Evolutionary conservation across 768 basidiomycete species (phyloP).

Genomic region (Lyophyllum atratum): DNA sequence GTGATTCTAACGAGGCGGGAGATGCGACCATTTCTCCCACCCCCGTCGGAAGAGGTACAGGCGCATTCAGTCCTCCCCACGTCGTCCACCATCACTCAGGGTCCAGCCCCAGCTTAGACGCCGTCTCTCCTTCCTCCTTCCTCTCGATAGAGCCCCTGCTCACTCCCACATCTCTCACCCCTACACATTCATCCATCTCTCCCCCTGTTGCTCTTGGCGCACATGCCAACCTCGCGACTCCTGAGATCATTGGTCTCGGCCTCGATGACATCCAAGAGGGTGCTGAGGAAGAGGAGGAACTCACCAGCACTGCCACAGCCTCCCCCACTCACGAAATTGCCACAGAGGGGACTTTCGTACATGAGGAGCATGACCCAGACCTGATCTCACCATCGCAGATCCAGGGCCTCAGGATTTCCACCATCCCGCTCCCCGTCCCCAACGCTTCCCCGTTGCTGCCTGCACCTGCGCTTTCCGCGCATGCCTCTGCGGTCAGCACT

Average conservation of each 20-base stretch:
- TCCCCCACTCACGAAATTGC: constrained; percentile 20
- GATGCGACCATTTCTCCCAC: neutral
- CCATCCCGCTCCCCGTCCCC: constrained; percentile 34
- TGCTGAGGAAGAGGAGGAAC: constrained; percentile 58
- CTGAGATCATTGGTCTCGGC: constrained; percentile 24
- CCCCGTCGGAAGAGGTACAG: neutral
- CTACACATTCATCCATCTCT: constrained; percentile 39
- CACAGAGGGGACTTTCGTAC: constrained; percentile 13
- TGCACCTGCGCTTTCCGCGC: constrained; percentile 25
- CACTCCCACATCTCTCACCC: constrained; percentile 27
- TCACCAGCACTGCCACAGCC: neutral
- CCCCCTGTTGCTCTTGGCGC: constrained; percentile 24
- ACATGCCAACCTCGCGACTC: constrained; percentile 19
- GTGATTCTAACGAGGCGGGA: neutral
- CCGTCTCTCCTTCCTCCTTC: constrained; percentile 16
- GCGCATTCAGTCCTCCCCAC: neutral
- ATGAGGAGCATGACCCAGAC: constrained; percentile 11
- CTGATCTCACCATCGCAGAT: constrained; percentile 43
- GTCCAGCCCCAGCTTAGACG: neutral
- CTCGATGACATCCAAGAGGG: constrained; percentile 67
- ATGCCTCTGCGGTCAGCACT: constrained; percentile 16
- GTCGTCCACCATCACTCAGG: neutral
- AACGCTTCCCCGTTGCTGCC: constrained; percentile 16
- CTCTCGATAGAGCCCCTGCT: constrained; percentile 58
- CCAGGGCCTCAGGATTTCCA: constrained; percentile 60